Evolutionary conservation across 495 filamentous ascomycete species (phyloP), one percentile per base, ranked within the genome.

Genomic region (Neurospora terricola): DNA sequence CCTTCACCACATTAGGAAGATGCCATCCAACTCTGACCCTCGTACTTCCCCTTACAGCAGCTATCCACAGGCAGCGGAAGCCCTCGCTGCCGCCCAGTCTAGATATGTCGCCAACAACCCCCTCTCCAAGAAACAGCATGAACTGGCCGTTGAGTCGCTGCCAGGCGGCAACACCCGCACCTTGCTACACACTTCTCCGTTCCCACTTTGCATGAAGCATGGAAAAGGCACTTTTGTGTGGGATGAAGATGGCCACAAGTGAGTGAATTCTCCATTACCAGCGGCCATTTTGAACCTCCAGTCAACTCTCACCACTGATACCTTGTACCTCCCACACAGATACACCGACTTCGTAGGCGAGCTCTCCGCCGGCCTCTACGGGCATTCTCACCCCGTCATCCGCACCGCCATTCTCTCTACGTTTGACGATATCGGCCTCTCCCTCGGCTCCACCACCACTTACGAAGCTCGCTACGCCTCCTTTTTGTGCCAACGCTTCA

Each of bases 151-250:
- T 27, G 39, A 80, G 39, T 76, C 80, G 48, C 78, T 90, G 5
- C 89, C 89, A 0, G 89, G 89, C 18, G 89, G 89, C 48, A 91
- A 90, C 75, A 91, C 89, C 14, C 81, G 89, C 21, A 87, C 85
- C 3, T 80, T 89, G 2, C 81, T 91, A 0, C 84, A 90, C 78
- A 83, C 82, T n/a, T 77, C 76, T 4, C 89, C 89, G 0, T 91
- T 89, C 72, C 88, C 88, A 0, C 72, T 90, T 18, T 80, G 79
- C 75, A 81, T 86, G 79, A 78, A 75, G 70, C 82, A 71, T 34
- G 86, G 83, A 37, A 74, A 80, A 72, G 84, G 72, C 2, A 79
- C 78, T 70, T 80, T 74, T 30, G 74, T 87, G 38, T 81, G 74
- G 72, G 85, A 81, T 71, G 77, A 79, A 37, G 87, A 88, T 72